These are phyloP conservation scores for Colletotrichum aenigma DNA, from an alignment of 2,329 filamentous ascomycete genomes.

Conservation along the genomic window DNA sequence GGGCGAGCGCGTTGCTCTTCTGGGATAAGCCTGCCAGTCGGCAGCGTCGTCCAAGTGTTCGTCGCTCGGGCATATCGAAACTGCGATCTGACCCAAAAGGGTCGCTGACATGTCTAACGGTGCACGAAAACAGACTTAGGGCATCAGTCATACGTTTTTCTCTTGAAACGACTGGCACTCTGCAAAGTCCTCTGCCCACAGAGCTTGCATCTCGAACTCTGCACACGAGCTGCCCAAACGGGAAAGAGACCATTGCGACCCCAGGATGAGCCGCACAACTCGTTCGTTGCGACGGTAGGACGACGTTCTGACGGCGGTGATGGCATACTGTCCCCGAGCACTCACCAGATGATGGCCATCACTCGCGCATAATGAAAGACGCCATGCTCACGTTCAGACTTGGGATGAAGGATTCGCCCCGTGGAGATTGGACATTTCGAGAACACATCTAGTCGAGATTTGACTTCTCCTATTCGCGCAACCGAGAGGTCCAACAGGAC, in stretches of 20 bases:
- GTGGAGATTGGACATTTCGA: neutral
- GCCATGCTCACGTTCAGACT: neutral
- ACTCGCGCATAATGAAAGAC: neutral
- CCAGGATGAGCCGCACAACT: neutral
- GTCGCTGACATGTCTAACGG: neutral
- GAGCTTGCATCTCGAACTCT: neutral
- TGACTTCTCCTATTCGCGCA: neutral
- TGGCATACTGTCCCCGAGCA: neutral
- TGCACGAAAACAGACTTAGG: neutral
- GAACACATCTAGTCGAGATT: neutral
- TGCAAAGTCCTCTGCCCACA: neutral
- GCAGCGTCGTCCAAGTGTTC: neutral
- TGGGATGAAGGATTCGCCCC: neutral
- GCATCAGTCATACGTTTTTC: neutral
- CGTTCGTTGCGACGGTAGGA: neutral
- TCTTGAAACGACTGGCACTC: neutral
- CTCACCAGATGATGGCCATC: neutral
- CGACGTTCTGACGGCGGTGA: neutral
- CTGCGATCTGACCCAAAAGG: neutral
- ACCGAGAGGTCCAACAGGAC: no score
- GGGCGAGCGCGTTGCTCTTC: neutral
- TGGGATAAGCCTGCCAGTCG: neutral
- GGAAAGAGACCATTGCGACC: neutral
- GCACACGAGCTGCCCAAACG: neutral
- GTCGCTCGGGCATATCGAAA: conserved; percentile 12